Percentiles rank a stretch among this genome's conserved stretches.
Evolutionary conservation across 1,284 basidiomycete genomes (phyloP).

Genomic region (Naganishia albida): DNA sequence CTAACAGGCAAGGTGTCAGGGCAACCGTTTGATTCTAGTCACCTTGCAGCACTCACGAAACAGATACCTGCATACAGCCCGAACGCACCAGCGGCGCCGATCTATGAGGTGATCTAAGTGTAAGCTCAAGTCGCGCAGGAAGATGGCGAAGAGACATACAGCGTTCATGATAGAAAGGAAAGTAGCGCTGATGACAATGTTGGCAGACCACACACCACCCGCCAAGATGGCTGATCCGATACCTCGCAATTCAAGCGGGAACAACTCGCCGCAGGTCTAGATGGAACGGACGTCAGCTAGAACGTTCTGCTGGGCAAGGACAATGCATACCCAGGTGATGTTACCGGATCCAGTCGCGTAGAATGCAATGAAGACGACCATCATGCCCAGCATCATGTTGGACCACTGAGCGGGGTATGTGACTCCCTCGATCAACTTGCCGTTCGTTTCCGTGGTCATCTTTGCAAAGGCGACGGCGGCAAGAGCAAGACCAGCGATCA

Average conservation of each 20-base stretch:
- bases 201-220: slow-evolving; percentile 52
- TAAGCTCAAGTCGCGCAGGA: too few species aligned
- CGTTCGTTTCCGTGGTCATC: slow-evolving; percentile 65
- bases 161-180: slow-evolving; percentile 72
- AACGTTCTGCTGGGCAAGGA: too few species aligned
- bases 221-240: slow-evolving; percentile 37
- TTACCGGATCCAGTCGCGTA: slow-evolving; percentile 52
- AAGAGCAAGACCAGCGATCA: slow-evolving; percentile 48
- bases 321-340: slow-evolving; percentile 45
- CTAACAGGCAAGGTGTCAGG: slow-evolving; percentile 12
- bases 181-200: slow-evolving; percentile 75
- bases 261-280: slow-evolving; percentile 48
- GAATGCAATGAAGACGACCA: slow-evolving; percentile 48
- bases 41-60: too few species aligned
- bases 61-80: too few species aligned
- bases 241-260: slow-evolving; percentile 50
- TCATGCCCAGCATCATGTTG: slow-evolving; percentile 57
- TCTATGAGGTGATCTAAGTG: too few species aligned
- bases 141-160: too few species aligned
- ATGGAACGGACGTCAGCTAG: too few species aligned
- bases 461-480: slow-evolving; percentile 49
- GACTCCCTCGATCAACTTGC: slow-evolving; percentile 64
- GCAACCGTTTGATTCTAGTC: slow-evolving; percentile 41
- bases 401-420: slow-evolving; percentile 69
- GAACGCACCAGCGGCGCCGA: too few species aligned